phyloP scores from a whole-genome alignment of 1,284 basidiomycete species.

The Trametes versicolor region DNA sequence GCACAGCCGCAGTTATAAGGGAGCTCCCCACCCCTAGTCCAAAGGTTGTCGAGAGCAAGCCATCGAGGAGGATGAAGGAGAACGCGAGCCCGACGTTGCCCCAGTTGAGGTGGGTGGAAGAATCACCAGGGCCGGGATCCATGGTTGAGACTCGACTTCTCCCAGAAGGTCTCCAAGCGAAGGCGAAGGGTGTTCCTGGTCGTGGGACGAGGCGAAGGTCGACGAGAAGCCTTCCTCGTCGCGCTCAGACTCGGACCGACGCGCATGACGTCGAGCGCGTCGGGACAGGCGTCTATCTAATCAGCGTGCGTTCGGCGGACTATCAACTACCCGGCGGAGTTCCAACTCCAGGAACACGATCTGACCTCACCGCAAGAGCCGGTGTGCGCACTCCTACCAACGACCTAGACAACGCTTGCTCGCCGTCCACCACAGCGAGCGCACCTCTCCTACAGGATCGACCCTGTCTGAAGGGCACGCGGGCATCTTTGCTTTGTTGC shows the following conservation, averaged over 20 bases:
- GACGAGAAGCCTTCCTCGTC: no score
- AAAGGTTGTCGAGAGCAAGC: constrained; percentile 68
- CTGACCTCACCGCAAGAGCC: constrained; percentile 10
- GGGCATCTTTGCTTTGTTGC: background rate
- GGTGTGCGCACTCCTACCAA: background rate
- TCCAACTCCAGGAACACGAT: constrained; percentile 1
- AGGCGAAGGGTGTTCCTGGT: background rate
- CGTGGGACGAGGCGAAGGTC: background rate
- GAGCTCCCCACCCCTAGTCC: constrained; percentile 76
- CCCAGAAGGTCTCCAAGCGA: no score
- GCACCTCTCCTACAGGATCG: constrained; percentile 4
- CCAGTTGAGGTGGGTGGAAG: constrained; percentile 60
- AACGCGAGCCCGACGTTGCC: constrained; percentile 78
- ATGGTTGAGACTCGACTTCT: constrained; percentile 8
- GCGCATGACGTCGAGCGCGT: constrained; percentile 19
- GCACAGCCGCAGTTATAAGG: constrained; percentile 71
- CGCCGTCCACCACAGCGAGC: constrained; percentile 17
- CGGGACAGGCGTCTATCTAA: constrained; percentile 17
- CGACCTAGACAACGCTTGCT: constrained; percentile 10
- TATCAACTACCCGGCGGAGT: constrained; percentile 6
- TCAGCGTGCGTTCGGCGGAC: background rate
- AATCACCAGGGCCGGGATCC: constrained; percentile 31
- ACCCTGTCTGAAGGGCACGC: background rate
- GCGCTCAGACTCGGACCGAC: background rate
- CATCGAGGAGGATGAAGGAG: constrained; percentile 75